Evolutionary conservation across 768 basidiomycete genomes (phyloP).

Genomic region (Tricholoma hemisulphureum): DNA sequence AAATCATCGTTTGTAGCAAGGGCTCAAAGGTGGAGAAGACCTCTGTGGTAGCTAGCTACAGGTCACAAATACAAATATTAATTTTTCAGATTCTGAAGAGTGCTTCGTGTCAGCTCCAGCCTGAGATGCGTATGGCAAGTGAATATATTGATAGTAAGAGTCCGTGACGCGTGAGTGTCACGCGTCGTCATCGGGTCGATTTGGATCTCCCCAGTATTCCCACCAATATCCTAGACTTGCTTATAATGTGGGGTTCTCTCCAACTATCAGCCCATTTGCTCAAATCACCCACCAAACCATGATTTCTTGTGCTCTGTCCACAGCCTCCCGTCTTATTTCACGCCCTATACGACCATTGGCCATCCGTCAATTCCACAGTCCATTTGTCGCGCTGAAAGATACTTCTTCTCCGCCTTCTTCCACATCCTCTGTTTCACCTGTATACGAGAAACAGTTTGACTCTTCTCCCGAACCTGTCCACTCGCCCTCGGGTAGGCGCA

Average conservation of each 20-base stretch:
- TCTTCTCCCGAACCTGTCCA: slow-evolving; percentile 46
- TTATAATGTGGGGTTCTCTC: slow-evolving; percentile 13
- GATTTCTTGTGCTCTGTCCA: slow-evolving; percentile 33
- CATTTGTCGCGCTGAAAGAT: slow-evolving; percentile 51
- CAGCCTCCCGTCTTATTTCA: slow-evolving; percentile 19
- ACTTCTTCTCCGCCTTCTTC: slow-evolving; percentile 34
- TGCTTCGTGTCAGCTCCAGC: too few relatives aligned
- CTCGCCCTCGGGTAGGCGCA: slow-evolving; percentile 48
- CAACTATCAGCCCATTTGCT: slow-evolving; percentile 2
- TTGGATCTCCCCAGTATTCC: slow-evolving; percentile 28
- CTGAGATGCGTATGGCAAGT: too few relatives aligned
- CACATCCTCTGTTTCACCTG: slow-evolving; percentile 28
- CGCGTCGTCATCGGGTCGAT: slow-evolving; percentile 7
- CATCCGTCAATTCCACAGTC: slow-evolving; percentile 62
- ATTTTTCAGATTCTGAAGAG: too few relatives aligned
- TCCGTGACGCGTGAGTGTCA: slow-evolving; percentile 12
- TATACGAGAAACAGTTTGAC: slow-evolving; percentile 67
- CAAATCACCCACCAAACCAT: slow-evolving; percentile 6
- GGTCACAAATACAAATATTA: too few relatives aligned
- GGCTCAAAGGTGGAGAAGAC: too few relatives aligned
- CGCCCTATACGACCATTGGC: slow-evolving; percentile 19
- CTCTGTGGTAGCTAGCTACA: too few relatives aligned
- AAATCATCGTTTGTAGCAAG: neutral
- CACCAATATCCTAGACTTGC: slow-evolving; percentile 17
- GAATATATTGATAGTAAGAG: too few relatives aligned